Conservation (phyloP, 2,329 filamentous ascomycete species). For the Colletotrichum somersetense region DNA sequence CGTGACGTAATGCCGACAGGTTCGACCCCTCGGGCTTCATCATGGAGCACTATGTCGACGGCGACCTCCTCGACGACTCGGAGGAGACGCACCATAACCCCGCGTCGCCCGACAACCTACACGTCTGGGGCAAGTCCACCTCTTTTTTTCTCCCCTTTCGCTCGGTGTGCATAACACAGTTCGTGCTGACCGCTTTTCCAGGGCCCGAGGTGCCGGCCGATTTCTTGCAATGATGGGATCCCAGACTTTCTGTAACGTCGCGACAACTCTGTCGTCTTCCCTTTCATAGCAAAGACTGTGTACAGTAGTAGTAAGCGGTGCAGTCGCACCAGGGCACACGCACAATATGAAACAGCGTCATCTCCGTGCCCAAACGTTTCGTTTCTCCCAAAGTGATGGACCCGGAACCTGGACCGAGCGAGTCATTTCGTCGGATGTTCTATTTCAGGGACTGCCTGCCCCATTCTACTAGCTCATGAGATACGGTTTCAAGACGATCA, state of each 20-base stretch:
- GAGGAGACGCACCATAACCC: slow-evolving; percentile 59
- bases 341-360: too few species aligned
- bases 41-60: slow-evolving; percentile 78
- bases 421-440: too few species aligned
- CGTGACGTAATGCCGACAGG: slow-evolving; percentile 49
- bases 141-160: too few species aligned
- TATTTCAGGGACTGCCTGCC: too few species aligned
- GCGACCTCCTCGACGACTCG: slow-evolving; percentile 71
- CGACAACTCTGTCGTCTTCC: background rate
- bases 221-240: slow-evolving; percentile 37
- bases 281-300: slow-evolving; percentile 4
- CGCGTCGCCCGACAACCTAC: slow-evolving; percentile 57
- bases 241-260: too few species aligned
- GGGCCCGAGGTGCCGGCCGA: slow-evolving; percentile 42
- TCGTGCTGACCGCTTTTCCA: slow-evolving; percentile 20
- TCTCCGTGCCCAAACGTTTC: too few species aligned
- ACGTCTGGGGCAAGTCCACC: slow-evolving; percentile 59
- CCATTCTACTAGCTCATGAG: too few species aligned
- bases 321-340: too few species aligned
- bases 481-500: too few species aligned
- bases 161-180: background rate
- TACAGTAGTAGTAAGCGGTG: background rate
- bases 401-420: too few species aligned
- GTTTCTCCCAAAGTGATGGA: too few species aligned
- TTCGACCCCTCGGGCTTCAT: slow-evolving; percentile 74